Conservation (phyloP, 768 basidiomycete genomes). For the Russula sp. region DNA sequence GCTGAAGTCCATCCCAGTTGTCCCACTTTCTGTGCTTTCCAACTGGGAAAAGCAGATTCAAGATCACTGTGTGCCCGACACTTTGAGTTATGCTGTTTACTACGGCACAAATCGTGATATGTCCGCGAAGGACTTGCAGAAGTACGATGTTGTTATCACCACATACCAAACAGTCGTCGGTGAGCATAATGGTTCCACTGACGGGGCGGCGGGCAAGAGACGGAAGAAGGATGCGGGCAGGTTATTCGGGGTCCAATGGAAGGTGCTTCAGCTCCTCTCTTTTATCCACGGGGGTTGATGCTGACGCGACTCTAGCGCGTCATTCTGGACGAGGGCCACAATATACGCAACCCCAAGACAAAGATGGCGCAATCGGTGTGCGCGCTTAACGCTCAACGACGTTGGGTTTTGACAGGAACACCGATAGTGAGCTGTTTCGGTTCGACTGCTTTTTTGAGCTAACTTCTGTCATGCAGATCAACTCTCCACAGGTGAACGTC, state of each 20-base stretch:
- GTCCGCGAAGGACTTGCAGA: slow-evolving; percentile 51
- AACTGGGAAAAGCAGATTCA: slow-evolving; percentile 85
- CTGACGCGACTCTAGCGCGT: slow-evolving; percentile 44
- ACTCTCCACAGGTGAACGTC: slow-evolving; percentile 57
- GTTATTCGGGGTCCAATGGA: slow-evolving; percentile 74
- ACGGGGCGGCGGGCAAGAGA: slow-evolving; percentile 41
- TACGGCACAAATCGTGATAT: slow-evolving; percentile 64
- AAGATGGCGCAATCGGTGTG: slow-evolving; percentile 73
- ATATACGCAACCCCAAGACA: slow-evolving; percentile 78
- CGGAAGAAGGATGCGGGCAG: slow-evolving; percentile 54
- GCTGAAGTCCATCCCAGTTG: slow-evolving; percentile 42
- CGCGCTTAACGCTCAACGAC: slow-evolving; percentile 58
- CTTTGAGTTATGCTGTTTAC: slow-evolving; percentile 55
- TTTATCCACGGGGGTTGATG: background rate
- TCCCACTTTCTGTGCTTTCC: slow-evolving; percentile 75
- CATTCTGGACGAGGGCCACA: slow-evolving; percentile 87
- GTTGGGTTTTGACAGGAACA: slow-evolving; percentile 80
- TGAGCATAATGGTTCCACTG: slow-evolving; percentile 39
- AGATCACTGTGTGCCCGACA: slow-evolving; percentile 58
- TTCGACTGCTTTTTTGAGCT: background rate
- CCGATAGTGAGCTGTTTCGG: slow-evolving; percentile 63
- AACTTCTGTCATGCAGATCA: slow-evolving; percentile 46
- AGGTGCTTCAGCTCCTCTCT: slow-evolving; percentile 41
- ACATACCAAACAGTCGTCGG: slow-evolving; percentile 70
- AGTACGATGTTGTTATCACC: slow-evolving; percentile 75